Evolutionary conservation across 176 grass and related monocot species (phyloP).

Genomic region (Avena eriantha): DNA sequence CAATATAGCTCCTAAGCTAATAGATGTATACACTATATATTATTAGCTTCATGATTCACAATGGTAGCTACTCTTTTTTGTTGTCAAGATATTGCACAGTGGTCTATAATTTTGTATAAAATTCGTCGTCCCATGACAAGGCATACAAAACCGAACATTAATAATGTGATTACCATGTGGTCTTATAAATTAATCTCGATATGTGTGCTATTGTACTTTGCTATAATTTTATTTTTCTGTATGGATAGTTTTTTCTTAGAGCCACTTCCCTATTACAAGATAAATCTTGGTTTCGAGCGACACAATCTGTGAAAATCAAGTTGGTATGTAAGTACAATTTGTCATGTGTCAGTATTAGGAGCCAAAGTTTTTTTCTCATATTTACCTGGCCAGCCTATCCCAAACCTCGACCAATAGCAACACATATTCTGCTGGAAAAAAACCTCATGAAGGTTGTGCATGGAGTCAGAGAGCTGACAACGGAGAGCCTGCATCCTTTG

Average conservation of each 20-base stretch:
- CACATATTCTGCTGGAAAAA: constrained; percentile 90
- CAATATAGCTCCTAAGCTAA: constrained; percentile 24
- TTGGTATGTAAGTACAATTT: constrained; percentile 21
- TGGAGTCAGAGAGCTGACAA: constrained; percentile 71
- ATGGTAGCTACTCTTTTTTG: not conserved
- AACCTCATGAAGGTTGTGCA: constrained; percentile 81
- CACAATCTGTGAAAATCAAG: constrained; percentile 64
- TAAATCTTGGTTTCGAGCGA: constrained; percentile 19
- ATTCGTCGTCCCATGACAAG: not conserved
- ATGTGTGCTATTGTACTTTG: not conserved
- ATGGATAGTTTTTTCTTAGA: constrained; percentile 2
- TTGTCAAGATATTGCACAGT: not conserved
- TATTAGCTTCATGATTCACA: not conserved
- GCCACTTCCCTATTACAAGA: not conserved
- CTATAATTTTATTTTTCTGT: not conserved
- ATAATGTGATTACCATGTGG: not conserved
- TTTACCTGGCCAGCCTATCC: constrained; percentile 87
- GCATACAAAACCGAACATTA: not conserved
- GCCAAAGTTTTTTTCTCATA: constrained; percentile 6
- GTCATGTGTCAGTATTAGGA: not conserved
- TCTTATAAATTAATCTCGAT: not conserved
- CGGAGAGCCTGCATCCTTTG: constrained; percentile 83
- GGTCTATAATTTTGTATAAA: not conserved
- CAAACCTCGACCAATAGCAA: constrained; percentile 90
- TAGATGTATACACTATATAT: not conserved